These are phyloP conservation scores for Coniochaeta ligniaria DNA, from an alignment of 2,329 filamentous ascomycete genomes.

Conservation along the genomic window DNA sequence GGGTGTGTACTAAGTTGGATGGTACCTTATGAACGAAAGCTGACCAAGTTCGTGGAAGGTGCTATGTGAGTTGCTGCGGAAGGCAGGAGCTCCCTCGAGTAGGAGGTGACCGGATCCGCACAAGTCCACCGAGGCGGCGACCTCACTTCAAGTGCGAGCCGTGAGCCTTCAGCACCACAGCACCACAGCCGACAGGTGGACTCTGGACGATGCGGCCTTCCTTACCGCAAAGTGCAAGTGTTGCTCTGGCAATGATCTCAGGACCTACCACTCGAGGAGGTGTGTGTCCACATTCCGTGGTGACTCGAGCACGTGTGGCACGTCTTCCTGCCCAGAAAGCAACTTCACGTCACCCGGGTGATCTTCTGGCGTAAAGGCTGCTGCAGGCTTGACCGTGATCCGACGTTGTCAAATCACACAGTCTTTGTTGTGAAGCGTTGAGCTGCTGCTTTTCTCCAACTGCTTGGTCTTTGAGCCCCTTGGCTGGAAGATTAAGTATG, in stretches of 20 bases:
- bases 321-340: not conserved
- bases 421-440: not conserved
- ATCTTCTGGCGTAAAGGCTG: no score
- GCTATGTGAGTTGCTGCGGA: not conserved
- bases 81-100: not conserved
- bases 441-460: not conserved
- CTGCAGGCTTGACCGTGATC: not conserved
- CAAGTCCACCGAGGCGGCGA: not conserved
- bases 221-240: not conserved
- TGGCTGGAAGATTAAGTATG: not conserved
- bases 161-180: no score
- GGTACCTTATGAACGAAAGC: not conserved
- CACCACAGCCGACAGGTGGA: not conserved
- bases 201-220: no score
- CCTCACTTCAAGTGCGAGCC: not conserved
- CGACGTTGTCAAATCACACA: not conserved
- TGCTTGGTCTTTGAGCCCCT: not conserved
- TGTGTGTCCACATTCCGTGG: not conserved
- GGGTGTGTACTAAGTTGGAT: no score
- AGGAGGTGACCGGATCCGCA: not conserved
- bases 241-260: not conserved
- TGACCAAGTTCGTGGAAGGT: not conserved
- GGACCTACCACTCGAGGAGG: not conserved
- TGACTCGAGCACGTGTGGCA: not conserved
- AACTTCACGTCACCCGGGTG: not conserved